Evolutionary conservation across 371 early-diverging fungal genomes (phyloP), one percentile per base, ranked within the genome.

Genomic region (Fennellomyces sp.): DNA sequence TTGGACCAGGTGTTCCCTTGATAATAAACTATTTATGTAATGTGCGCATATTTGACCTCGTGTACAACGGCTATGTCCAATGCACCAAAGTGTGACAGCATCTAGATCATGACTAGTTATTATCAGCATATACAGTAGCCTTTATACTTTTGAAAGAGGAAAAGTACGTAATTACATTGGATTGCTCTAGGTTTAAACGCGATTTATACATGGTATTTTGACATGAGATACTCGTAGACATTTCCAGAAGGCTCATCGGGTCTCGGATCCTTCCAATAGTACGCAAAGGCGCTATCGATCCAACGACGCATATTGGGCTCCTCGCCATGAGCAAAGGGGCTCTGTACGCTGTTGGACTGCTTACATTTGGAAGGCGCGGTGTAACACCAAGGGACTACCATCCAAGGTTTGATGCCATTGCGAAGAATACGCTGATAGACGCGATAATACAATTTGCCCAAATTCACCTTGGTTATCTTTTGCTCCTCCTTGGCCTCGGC

Each of bases 311-410:
- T 33, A 13, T 33, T 41, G 5, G n/a, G 6, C 29, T 39, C 13
- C 23, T 13, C 23, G 6, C 58, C 28, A 7, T 35, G 30, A 27
- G 54, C 26, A 38, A 61, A 61, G 2, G 61, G 60, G 17, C 60
- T 60, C 12, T 49, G 55, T 11, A 68, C 21, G 4, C 73, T 60
- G 42, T 66, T 67, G 12, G 61, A 59, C 10, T 57, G 41, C 21
- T 58, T 63, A 21, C 73, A 72, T 21, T 61, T 58, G 25, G 79
- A 76, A 0, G 81, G 75, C 41, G 78, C 77, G 5, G 71, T 72
- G 51, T 69, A 76, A 52, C 81, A 81, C 81, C 81, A 81, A 13
- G 81, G 81, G n/a, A 81, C 21, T 2, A 73, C 42, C 2, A 70
- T 58, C 73, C 78, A 81, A 5, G 77, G 70, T 50, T 63, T 48